These are phyloP conservation scores for Penicillium polonicum DNA, from an alignment of 2,329 filamentous ascomycete species.

Conservation along the genomic window DNA sequence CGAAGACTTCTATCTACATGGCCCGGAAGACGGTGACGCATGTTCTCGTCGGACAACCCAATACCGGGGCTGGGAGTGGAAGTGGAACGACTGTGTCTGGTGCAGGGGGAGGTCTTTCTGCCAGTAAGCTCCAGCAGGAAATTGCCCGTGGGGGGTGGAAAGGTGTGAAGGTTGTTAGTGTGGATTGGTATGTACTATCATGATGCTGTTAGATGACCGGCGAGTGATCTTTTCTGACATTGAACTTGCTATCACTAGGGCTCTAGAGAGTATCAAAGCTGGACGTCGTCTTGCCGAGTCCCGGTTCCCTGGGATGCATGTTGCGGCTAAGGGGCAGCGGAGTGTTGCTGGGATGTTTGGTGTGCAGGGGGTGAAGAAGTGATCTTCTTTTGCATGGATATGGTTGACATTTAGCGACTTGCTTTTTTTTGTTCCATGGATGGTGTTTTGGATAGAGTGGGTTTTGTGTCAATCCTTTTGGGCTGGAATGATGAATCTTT, in stretches of 20 bases:
- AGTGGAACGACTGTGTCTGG: conserved; percentile 37
- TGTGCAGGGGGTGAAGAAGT: conserved; percentile 3
- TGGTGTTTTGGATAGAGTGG: not conserved
- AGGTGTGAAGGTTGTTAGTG: conserved; percentile 73
- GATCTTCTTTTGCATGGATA: not conserved
- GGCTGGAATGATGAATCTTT: not conserved
- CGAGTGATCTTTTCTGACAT: conserved; percentile 21
- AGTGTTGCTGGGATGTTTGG: conserved; percentile 61
- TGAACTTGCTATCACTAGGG: conserved; percentile 50
- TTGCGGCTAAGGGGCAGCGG: conserved; percentile 61
- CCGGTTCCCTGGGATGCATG: conserved; percentile 63
- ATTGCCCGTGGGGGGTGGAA: conserved; percentile 66
- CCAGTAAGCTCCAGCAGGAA: conserved; percentile 78
- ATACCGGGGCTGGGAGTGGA: conserved; percentile 31
- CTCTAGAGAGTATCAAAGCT: conserved; percentile 76
- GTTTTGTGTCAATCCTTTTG: not conserved
- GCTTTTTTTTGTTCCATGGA: not conserved
- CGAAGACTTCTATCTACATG: conserved; percentile 66
- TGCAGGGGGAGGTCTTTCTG: conserved; percentile 72
- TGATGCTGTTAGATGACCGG: conserved; percentile 9
- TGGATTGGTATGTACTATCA: conserved; percentile 65
- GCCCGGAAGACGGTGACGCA: conserved; percentile 77
- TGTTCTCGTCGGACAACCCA: conserved; percentile 71
- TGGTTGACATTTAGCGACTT: not conserved
- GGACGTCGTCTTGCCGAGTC: conserved; percentile 73